Percentiles rank a stretch among this genome's conserved stretches.
These are phyloP conservation scores for Blastobotrys terrestris DNA, from an alignment of 805 yeast species.

Conservation along the genomic window DNA sequence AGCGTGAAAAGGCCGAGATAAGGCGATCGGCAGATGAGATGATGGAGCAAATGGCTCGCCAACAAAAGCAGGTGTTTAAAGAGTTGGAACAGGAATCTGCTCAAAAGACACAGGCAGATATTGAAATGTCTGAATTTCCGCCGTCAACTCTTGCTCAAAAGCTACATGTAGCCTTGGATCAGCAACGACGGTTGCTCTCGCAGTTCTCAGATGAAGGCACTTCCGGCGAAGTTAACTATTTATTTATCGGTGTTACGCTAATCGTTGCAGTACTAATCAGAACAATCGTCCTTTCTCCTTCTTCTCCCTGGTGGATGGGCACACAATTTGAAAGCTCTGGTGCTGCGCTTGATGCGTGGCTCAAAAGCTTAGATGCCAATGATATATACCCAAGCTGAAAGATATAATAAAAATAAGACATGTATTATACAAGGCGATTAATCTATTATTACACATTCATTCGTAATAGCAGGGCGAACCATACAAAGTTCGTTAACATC, in stretches of 20 bases:
- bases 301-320: not conserved
- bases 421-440: not conserved
- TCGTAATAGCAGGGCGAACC: not conserved
- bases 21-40: not conserved
- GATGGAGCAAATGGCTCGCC: not conserved
- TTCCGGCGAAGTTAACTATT: not conserved
- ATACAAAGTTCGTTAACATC: not conserved
- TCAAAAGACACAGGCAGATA: not conserved
- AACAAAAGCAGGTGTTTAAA: not conserved
- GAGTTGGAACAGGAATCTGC: not conserved
- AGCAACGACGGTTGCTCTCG: conserved; percentile 1
- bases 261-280: not conserved
- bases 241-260: not conserved
- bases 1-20: not conserved
- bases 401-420: too few species aligned
- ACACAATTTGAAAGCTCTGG: not conserved
- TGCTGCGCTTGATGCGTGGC: not conserved
- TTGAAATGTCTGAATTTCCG: not conserved
- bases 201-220: not conserved
- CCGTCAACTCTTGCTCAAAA: not conserved
- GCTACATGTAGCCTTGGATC: not conserved
- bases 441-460: not conserved
- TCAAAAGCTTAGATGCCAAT: not conserved
- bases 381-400: not conserved
- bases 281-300: not conserved